phyloP scores from a whole-genome alignment of 768 basidiomycete genomes.

The Boletus pseudopeckii region DNA sequence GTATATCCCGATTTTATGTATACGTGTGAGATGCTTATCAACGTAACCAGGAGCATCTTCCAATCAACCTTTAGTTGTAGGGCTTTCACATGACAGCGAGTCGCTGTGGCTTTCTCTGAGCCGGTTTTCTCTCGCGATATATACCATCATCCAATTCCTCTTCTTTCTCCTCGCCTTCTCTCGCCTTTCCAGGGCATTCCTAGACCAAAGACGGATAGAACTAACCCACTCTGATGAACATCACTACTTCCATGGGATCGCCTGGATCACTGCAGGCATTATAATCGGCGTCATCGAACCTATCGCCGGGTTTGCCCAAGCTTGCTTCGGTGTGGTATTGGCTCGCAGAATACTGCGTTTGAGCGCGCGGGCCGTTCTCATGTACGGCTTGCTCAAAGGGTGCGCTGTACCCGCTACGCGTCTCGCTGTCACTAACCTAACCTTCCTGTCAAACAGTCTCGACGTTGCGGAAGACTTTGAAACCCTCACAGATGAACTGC shows the following conservation, averaged over 20 bases:
- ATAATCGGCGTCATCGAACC: slow-evolving; percentile 66
- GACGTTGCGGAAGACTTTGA: slow-evolving; percentile 54
- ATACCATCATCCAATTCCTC: slow-evolving; percentile 54
- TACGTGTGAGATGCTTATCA: background rate
- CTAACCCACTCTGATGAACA: slow-evolving; percentile 41
- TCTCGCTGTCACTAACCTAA: background rate
- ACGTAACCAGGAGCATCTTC: slow-evolving; percentile 7
- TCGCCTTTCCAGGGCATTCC: slow-evolving; percentile 49
- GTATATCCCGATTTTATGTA: slow-evolving; percentile 36
- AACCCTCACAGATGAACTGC: slow-evolving; percentile 40
- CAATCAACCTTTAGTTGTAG: slow-evolving; percentile 32
- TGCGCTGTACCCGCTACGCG: slow-evolving; percentile 31
- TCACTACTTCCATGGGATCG: slow-evolving; percentile 55
- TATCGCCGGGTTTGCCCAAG: slow-evolving; percentile 56
- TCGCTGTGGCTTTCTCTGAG: slow-evolving; percentile 56
- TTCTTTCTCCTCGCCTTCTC: slow-evolving; percentile 58
- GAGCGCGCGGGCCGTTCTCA: slow-evolving; percentile 49
- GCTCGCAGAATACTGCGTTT: slow-evolving; percentile 58
- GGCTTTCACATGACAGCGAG: slow-evolving; percentile 38
- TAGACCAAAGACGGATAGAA: slow-evolving; percentile 54
- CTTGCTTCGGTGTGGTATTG: slow-evolving; percentile 50
- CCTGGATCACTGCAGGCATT: slow-evolving; percentile 61
- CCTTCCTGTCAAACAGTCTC: slow-evolving; percentile 34
- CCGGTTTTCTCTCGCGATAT: slow-evolving; percentile 55
- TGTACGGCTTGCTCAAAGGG: slow-evolving; percentile 69